Evolutionary conservation across 176 grass and related monocot species (phyloP).

Genomic region (Canna indica): DNA sequence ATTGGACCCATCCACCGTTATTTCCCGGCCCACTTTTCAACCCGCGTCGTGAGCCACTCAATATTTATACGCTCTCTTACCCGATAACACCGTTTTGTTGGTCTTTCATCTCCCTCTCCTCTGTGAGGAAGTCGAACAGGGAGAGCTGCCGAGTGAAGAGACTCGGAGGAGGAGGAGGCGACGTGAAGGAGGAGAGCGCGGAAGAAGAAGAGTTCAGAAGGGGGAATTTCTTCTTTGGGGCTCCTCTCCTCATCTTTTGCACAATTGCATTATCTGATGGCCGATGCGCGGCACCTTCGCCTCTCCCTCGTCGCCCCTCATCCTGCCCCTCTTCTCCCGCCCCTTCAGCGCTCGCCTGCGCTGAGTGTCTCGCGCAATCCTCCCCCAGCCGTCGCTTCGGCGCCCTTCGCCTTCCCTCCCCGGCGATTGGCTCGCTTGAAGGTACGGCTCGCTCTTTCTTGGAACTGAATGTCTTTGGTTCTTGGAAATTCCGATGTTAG

Average conservation of each 20-base stretch:
- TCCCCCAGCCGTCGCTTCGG: not conserved
- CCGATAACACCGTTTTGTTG: not conserved
- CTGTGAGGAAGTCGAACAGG: not conserved
- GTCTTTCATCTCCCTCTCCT: not conserved
- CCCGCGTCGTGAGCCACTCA: not conserved
- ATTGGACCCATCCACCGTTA: not conserved
- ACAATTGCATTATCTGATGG: not conserved
- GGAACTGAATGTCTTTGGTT: not conserved
- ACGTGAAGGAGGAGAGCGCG: not conserved
- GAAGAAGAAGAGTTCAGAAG: not conserved
- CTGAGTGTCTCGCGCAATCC: not conserved
- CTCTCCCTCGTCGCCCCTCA: not conserved
- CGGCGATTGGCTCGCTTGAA: conserved; percentile 4
- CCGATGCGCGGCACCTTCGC: not conserved
- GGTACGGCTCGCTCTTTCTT: not conserved
- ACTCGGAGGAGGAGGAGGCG: not conserved
- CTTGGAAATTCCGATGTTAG: not conserved
- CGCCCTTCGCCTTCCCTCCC: not conserved
- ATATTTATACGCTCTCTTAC: not conserved
- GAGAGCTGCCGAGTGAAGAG: not conserved
- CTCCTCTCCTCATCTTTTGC: not conserved
- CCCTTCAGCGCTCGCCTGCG: not conserved
- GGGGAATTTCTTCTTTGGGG: not conserved
- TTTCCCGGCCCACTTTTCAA: not conserved
- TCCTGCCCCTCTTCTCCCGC: not conserved